Evolutionary conservation across 2,329 filamentous ascomycete species (phyloP), one percentile per base, ranked within the genome.

Genomic region (Knoxdaviesia capensis): DNA sequence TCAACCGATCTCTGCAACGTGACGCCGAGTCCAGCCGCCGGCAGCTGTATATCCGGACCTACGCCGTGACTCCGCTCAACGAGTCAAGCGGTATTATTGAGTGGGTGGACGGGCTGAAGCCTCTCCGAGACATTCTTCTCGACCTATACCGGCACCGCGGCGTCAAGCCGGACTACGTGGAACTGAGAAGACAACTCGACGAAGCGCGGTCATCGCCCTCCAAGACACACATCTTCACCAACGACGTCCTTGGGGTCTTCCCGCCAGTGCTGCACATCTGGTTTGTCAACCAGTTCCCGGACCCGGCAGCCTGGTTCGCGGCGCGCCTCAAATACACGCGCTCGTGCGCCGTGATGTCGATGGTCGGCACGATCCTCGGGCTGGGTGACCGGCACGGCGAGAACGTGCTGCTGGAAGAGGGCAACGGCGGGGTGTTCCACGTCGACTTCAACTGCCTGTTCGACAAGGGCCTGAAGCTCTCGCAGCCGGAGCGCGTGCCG

Each of bases 391-490:
- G 90, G 4, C 90, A 99, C 60, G 88, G 88, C 45, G 90, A 98
- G 59, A 99, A 99, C 58, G 84, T 99, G 43, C 73, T 94, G 31
- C 76, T 98, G 32, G 86, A 96, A 58, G 85, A 96, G 62, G 80
- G 82, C 44, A 92, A 86, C 48, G 90, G 92, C 38, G 88, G 88
- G 41, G 77, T 93, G 3, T 83, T 98, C 59, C 90, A 99, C 59
- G 92, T 99, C 38, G 90, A 98, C 61, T 98, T 99, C 69, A 98
- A 98, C 62, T 98, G 92, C 59, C 75, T 98, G 5, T 99, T 99
- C 57, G 92, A 98, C 64, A 98, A 98, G 54, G 90, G 90, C 1
- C 71, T 88, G 36, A 94, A 87, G 0, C 96, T 98, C 55, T 80
- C 86, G 47, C 93, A 92, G 58, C 88, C 90, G 0, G 90, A 99